Evolutionary conservation across 352 stramenopile genomes (phyloP).

Genomic region (Phytophthora pinifolia): DNA sequence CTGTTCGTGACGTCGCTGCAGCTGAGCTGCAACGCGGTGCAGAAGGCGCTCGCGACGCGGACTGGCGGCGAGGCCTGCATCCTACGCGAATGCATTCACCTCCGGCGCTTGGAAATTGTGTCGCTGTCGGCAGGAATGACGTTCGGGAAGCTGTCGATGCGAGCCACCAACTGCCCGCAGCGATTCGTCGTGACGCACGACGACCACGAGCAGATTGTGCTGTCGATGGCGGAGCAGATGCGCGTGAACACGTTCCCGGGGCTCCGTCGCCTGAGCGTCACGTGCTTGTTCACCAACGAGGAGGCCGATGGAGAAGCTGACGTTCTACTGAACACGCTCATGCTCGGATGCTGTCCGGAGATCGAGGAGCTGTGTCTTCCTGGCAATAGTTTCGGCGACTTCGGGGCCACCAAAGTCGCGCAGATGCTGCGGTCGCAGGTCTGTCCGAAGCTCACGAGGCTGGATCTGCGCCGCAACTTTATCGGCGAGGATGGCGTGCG

Average conservation of each 20-base stretch:
- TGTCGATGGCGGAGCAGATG: slow-evolving; percentile 70
- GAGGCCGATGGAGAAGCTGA: slow-evolving; percentile 82
- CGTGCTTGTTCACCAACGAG: slow-evolving; percentile 87
- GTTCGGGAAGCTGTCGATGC: slow-evolving; percentile 86
- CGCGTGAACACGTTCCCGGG: slow-evolving; percentile 52
- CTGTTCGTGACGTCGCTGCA: slow-evolving; percentile 74
- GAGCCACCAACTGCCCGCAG: slow-evolving; percentile 80
- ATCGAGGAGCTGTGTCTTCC: slow-evolving; percentile 80
- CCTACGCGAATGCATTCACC: slow-evolving; percentile 62
- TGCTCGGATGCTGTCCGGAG: slow-evolving; percentile 72
- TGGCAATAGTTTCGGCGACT: slow-evolving; percentile 86
- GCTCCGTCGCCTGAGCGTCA: slow-evolving; percentile 65
- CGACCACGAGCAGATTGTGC: slow-evolving; percentile 85
- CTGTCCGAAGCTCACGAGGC: slow-evolving; percentile 72
- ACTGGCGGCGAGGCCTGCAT: slow-evolving; percentile 34
- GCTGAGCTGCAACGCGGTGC: slow-evolving; percentile 77
- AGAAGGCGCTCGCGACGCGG: slow-evolving; percentile 53
- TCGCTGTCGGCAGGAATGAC: slow-evolving; percentile 80
- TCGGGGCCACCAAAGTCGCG: slow-evolving; percentile 76
- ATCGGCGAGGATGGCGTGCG: slow-evolving; percentile 80
- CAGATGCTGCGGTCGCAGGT: slow-evolving; percentile 81
- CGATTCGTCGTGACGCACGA: slow-evolving; percentile 87
- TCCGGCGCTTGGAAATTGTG: slow-evolving; percentile 74
- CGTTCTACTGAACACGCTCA: slow-evolving; percentile 79
- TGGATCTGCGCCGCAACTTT: slow-evolving; percentile 86